phyloP scores from a whole-genome alignment of 306 rosid genomes.

The Begonia peltatifolia region DNA sequence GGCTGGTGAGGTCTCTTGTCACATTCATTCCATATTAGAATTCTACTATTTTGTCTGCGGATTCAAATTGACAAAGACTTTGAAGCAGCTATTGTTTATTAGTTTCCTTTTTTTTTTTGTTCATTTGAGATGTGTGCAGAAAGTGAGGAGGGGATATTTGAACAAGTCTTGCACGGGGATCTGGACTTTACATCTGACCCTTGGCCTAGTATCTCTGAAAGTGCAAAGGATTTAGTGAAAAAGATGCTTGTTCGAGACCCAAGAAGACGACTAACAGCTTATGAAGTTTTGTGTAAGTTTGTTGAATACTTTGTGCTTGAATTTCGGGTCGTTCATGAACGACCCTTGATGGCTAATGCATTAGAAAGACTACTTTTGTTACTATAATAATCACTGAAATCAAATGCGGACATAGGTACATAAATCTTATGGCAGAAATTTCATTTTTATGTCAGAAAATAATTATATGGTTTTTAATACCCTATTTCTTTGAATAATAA shows the following conservation, averaged over 20 bases:
- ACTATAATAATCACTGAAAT: too few relatives aligned
- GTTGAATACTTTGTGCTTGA: background rate
- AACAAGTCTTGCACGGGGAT: slow-evolving; percentile 82
- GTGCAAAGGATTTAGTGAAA: slow-evolving; percentile 92
- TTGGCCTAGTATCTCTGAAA: slow-evolving; percentile 89
- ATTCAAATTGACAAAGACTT: too few relatives aligned
- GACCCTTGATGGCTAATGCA: too few relatives aligned
- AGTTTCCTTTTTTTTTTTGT: background rate
- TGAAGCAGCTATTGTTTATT: too few relatives aligned
- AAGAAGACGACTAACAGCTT: slow-evolving; percentile 54
- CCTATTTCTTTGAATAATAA: too few relatives aligned
- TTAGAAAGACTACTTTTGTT: too few relatives aligned
- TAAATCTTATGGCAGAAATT: too few relatives aligned
- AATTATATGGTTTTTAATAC: too few relatives aligned
- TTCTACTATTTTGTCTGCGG: background rate
- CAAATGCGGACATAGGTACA: too few relatives aligned
- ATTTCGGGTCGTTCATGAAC: slow-evolving; percentile 1
- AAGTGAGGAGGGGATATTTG: slow-evolving; percentile 77
- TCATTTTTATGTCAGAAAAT: too few relatives aligned
- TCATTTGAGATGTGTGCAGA: slow-evolving; percentile 29
- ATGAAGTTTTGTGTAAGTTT: slow-evolving; percentile 86
- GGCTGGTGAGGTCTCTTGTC: slow-evolving; percentile 58
- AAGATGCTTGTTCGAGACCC: slow-evolving; percentile 95
- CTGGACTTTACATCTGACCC: slow-evolving; percentile 87
- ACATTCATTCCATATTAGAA: slow-evolving; percentile 7